phyloP scores from a whole-genome alignment of 257 asterid genomes.

The Echium plantagineum region DNA sequence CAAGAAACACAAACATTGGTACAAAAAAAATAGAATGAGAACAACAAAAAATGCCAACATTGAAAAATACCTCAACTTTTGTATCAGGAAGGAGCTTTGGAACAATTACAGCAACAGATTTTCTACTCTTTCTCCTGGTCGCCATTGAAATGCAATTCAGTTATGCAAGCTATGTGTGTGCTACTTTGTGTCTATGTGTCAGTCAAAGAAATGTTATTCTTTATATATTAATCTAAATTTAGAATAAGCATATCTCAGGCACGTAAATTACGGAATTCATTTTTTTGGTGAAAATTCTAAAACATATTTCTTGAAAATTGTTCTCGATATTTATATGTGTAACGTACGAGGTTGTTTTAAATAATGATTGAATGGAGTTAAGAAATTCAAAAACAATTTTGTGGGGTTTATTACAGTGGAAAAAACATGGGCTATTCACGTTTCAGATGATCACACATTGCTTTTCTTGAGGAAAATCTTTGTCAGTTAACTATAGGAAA shows the following conservation, averaged over 20 bases:
- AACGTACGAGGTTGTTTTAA: not conserved
- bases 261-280: not conserved
- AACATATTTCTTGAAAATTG: not conserved
- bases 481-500: too few species aligned
- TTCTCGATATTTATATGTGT: not conserved
- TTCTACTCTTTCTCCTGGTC: conserved; percentile 13
- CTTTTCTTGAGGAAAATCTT: not conserved
- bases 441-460: not conserved
- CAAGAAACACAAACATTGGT: not conserved
- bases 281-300: not conserved
- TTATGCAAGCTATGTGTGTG: conserved; percentile 1
- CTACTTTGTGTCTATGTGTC: not conserved
- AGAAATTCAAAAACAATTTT: too few species aligned
- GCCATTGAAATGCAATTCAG: conserved; percentile 16
- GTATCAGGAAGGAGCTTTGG: conserved; percentile 14
- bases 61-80: conserved; percentile 30
- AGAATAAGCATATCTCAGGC: not conserved
- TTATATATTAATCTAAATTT: too few species aligned
- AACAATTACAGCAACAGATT: not conserved
- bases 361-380: not conserved
- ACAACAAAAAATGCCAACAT: not conserved
- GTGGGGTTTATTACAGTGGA: not conserved
- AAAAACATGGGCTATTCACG: too few species aligned
- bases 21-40: conserved; percentile 3
- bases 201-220: not conserved